Base-by-base conservation (phyloP, 805 yeast genomes). In the Saturnispora ahearnii region DNA sequence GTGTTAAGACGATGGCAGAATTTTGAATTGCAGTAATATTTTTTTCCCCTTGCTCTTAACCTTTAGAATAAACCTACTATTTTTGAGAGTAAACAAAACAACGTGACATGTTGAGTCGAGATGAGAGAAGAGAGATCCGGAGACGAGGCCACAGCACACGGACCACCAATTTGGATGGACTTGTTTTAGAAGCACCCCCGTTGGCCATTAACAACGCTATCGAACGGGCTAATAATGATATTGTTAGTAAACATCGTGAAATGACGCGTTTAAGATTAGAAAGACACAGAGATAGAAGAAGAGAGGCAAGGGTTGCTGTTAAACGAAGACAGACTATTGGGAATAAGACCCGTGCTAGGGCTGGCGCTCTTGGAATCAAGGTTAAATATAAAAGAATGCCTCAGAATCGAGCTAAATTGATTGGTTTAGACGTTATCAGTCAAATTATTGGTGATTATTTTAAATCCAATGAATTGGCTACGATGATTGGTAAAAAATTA, bases 401-500 rank as follows among this genome's bases (percentile, higher is more conserved):
- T 3, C 55, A 60, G 6, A 64, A 66, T 41, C 57, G 56, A 42
- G 51, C 62, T 5, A 59, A 56, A 46, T 44, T 68, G 13, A 58
- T 64, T 5, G 58, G 69, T 8, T 45, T 66, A 42, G 72, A 67
- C 53, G 68, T 67, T 13, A 53, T 67, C 13, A 54, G 57, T 22
- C 68, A 65, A 52, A 54, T 66, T 22, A 22, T 66, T 22, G 51
- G 47, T 11, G 71, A 67, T 44, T 63, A 57, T 52, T 52, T 66
- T 5, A 46, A 56, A 51, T 57, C 54, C 30, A 49, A 49, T 18
- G 42, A 57, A 5, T 24, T 42, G 4, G 58, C 7, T 53, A 56
- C 42, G 46, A 51, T 28, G 59, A 46, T 22, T 21, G 38, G 41
- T 0, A 15, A 33, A 5, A 30, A 30, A 15, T 21, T 51, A 3